A percentile compares a stretch with the other conserved stretches of the same genome.
These are phyloP conservation scores for Eucalyptus rudis DNA, from an alignment of 345 rosid genomes.

Conservation along the genomic window DNA sequence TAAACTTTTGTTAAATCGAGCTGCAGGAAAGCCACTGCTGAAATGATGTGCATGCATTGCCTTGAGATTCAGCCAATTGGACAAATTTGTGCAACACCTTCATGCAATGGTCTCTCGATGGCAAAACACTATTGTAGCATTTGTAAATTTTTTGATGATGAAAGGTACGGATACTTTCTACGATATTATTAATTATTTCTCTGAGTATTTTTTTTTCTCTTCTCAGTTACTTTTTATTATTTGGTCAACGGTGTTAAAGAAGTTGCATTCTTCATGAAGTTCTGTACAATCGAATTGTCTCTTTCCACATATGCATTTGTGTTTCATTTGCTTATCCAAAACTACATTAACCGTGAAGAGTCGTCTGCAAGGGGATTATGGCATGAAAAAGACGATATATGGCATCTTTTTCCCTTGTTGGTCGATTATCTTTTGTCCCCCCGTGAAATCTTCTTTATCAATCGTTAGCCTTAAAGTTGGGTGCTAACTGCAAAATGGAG, in stretches of 20 bases:
- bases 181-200: not conserved
- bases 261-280: not conserved
- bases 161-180: conserved; percentile 25
- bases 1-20: not conserved
- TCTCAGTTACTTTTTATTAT: not conserved
- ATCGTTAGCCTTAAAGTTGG: not conserved
- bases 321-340: not conserved
- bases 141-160: conserved; percentile 92
- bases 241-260: not conserved
- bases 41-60: conserved; percentile 79
- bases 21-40: conserved; percentile 46
- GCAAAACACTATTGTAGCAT: conserved; percentile 67
- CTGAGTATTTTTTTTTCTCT: not conserved
- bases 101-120: conserved; percentile 40
- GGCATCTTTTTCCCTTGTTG: not conserved
- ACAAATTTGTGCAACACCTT: conserved; percentile 28
- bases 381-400: not conserved
- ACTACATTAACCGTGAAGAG: not conserved
- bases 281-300: not conserved
- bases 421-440: not conserved
- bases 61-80: conserved; percentile 42
- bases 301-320: not conserved
- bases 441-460: not conserved
- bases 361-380: not conserved
- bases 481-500: not conserved